phyloP scores from a whole-genome alignment of 192 early-diverging fungal species.

The Entomortierella chlamydospora region DNA sequence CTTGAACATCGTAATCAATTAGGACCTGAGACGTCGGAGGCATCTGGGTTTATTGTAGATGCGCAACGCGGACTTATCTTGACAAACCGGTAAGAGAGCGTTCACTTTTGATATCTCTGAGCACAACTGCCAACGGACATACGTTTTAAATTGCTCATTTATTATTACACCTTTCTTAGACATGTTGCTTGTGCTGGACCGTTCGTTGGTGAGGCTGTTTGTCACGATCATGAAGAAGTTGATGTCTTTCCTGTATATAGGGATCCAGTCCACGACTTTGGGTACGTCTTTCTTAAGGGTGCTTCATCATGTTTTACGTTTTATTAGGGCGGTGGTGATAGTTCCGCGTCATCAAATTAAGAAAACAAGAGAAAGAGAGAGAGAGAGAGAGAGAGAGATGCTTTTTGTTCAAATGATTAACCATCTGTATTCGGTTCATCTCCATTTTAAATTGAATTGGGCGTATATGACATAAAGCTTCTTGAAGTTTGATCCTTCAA shows the following conservation, averaged over 20 bases:
- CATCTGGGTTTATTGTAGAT: conserved; percentile 88
- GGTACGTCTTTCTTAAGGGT: conserved; percentile 39
- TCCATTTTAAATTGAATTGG: neutral
- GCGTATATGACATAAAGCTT: conserved; percentile 6
- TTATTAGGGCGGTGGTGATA: neutral
- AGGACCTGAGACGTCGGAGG: conserved; percentile 77
- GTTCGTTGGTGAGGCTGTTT: conserved; percentile 86
- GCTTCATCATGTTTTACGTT: neutral
- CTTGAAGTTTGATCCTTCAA: conserved; percentile 73
- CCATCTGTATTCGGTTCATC: neutral
- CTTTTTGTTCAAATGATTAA: no score
- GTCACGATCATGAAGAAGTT: conserved; percentile 83
- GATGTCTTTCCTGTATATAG: conserved; percentile 79
- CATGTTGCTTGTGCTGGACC: conserved; percentile 83
- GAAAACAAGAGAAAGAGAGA: neutral
- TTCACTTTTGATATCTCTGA: neutral
- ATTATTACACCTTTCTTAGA: conserved; percentile 13
- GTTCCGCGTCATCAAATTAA: neutral
- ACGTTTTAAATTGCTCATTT: neutral
- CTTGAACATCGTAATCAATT: conserved; percentile 9
- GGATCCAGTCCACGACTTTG: conserved; percentile 85
- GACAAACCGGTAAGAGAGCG: conserved; percentile 68
- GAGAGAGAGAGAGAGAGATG: no score
- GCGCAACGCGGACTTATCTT: conserved; percentile 73
- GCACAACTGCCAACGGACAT: neutral